Evolutionary conservation across 495 filamentous ascomycete genomes (phyloP).

Genomic region (Penicillium egyptiacum): DNA sequence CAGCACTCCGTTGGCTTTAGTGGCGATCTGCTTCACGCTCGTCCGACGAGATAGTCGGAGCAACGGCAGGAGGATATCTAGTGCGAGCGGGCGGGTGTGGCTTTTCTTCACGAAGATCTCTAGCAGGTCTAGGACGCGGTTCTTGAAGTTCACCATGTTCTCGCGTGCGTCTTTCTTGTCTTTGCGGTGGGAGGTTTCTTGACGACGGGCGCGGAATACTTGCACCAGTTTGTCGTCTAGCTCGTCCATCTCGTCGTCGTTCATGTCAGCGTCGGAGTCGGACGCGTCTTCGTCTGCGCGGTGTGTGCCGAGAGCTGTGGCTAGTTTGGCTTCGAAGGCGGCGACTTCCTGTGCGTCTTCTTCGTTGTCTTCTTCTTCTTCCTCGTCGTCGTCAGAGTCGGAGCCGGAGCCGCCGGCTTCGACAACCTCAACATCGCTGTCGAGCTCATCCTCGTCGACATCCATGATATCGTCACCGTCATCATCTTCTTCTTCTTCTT

Average conservation of each 20-base stretch:
- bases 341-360: constrained; percentile 55
- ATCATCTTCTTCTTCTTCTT: constrained; percentile 37
- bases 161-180: constrained; percentile 84
- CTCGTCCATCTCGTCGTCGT: constrained; percentile 92
- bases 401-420: constrained; percentile 30
- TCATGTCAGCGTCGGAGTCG: constrained; percentile 76
- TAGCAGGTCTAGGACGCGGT: constrained; percentile 83
- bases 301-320: constrained; percentile 67
- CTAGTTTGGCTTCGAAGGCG: constrained; percentile 75
- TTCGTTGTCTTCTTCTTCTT: constrained; percentile 39
- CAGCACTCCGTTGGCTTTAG: constrained; percentile 69
- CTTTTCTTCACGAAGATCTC: constrained; percentile 83
- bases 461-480: constrained; percentile 39
- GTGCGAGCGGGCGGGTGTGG: constrained; percentile 60
- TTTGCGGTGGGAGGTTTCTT: constrained; percentile 63
- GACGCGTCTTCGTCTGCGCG: constrained; percentile 57
- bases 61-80: constrained; percentile 68
- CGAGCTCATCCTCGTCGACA: constrained; percentile 38
- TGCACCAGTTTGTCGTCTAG: constrained; percentile 77
- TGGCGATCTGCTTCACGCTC: constrained; percentile 66
- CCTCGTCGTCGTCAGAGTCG: constrained; percentile 37
- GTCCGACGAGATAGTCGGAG: constrained; percentile 59
- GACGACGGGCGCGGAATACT: constrained; percentile 75
- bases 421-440: constrained; percentile 33
- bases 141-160: constrained; percentile 93